Base-by-base conservation (phyloP, 2,329 filamentous ascomycete genomes). In the Clonostachys sp. region DNA sequence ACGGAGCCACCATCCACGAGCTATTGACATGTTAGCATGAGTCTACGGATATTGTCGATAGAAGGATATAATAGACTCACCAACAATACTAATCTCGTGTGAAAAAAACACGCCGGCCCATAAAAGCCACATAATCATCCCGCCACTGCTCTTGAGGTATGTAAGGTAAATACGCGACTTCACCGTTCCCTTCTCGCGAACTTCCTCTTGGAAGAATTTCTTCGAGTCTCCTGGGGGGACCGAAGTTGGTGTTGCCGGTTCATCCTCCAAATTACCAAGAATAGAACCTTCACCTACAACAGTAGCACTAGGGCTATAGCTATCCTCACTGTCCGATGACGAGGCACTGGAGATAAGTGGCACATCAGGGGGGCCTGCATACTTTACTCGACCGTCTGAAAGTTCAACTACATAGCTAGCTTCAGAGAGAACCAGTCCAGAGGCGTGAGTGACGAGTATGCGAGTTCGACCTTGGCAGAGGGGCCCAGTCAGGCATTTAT, bases 221-320 rank as follows among this genome's bases (percentile, higher is more conserved):
- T 82, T 83, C 1, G 82, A 75, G 5, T 65, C 64, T 17, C 3
- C 12, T 20, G 24, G 18, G 6, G 42, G 20, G 10, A 14, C 5
- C 12, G 36, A 39, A 40, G 16, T 97, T 75, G 97, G 97, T 61
- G 80, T 77, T 58, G 87, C 78, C 66, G 97, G 97, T 73, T 86
- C 87, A 68, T 75, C 83, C 94, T 97, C 97, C 45, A 95, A 89
- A 51, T 96, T 89, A 74, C 97, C 91, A 94, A 99, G 97, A 70
- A 91, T 89, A 47, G 96, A 91, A 58, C 83, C 85, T 8, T 34
- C 36, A 16, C 42, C 35, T 39, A 39, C 5, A 10, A 30, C 8
- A 30, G 24, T 30, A 30, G 24, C 8, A 62, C 62, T 41, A 81
- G 74, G 12, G 85, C 62, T 1, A 69, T 77, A 7, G 80, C 81